phyloP scores from a whole-genome alignment of 805 yeast species.

The Saturnispora quitensis region DNA sequence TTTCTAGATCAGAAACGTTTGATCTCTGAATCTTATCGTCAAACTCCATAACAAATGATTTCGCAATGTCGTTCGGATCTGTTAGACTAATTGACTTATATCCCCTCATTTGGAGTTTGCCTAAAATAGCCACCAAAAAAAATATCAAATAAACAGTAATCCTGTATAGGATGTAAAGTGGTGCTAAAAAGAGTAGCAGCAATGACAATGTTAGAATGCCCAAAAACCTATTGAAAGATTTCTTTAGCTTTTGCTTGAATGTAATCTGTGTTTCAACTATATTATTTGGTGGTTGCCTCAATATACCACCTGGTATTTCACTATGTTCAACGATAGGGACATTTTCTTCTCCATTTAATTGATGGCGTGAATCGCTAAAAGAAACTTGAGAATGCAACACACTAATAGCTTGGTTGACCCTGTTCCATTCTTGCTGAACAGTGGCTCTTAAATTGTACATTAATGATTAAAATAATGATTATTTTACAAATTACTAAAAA shows the following conservation, averaged over 20 bases:
- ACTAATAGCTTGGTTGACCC: not conserved
- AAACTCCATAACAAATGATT: conserved; percentile 25
- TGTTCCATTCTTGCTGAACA: not conserved
- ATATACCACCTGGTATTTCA: conserved; percentile 11
- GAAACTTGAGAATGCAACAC: not conserved
- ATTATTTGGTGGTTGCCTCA: not conserved
- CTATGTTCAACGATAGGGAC: not conserved
- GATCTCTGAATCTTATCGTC: conserved; percentile 21
- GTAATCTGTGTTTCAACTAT: not conserved
- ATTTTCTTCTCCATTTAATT: not conserved
- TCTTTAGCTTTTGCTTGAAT: not conserved
- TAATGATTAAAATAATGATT: not conserved
- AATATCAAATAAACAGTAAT: conserved; percentile 15
- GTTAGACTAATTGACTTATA: conserved; percentile 16
- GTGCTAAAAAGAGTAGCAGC: conserved; percentile 17
- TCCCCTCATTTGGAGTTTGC: conserved; percentile 16
- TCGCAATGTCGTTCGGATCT: conserved; percentile 28
- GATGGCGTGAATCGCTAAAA: not conserved
- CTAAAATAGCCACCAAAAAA: conserved; percentile 18
- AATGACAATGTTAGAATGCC: not conserved
- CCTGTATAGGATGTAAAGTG: conserved; percentile 19
- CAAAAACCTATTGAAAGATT: not conserved
- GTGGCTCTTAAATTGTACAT: conserved; percentile 1
- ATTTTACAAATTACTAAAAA: not conserved
- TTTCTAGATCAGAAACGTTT: conserved; percentile 5